Percentiles rank a stretch among this genome's conserved stretches.
Conservation (phyloP, 306 rosid species). For the Elaeagnus macrophylla region DNA sequence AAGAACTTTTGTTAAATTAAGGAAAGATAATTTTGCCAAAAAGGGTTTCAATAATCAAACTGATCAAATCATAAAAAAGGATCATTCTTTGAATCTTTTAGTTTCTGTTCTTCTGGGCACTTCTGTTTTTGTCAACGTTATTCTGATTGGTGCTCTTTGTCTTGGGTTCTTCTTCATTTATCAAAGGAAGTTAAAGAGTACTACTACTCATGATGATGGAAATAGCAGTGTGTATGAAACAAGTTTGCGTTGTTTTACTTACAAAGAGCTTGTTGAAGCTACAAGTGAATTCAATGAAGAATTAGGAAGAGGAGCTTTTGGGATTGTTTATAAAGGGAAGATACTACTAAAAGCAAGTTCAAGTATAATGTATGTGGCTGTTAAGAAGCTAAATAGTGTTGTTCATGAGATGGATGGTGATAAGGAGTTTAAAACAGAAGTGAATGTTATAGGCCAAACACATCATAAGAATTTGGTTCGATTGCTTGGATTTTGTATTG, state of each 20-base stretch:
- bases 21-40: neutral
- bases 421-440: no score
- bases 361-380: no score
- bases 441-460: no score
- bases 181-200: neutral
- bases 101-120: neutral
- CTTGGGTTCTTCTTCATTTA: neutral
- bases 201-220: neutral
- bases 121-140: neutral
- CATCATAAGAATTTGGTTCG: no score
- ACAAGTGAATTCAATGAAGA: neutral
- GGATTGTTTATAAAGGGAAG: no score
- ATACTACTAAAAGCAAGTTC: no score
- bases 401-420: no score
- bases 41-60: neutral
- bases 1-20: neutral
- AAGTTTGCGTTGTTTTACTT: neutral
- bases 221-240: neutral
- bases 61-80: neutral
- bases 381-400: no score
- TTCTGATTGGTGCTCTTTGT: neutral
- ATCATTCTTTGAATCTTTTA: neutral
- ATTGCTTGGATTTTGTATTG: no score
- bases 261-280: neutral
- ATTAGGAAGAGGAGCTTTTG: no score